Evolutionary conservation across 225 moss, liverwort and hornwort species (phyloP), one percentile per base, ranked within the genome.

Genomic region (Polytrichum commune): DNA sequence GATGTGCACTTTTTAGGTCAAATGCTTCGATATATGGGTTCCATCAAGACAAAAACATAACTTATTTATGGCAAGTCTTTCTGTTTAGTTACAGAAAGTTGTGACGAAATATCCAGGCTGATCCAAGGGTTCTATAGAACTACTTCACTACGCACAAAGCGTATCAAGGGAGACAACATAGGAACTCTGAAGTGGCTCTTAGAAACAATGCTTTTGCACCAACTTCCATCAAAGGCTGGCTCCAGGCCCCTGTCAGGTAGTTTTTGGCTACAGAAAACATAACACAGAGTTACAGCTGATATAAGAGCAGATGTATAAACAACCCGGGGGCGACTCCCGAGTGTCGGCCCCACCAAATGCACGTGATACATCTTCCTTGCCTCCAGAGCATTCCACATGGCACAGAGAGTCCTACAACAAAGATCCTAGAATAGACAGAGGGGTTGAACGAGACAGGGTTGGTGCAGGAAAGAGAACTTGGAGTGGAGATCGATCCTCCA

Each of bases 271-370:
- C 28, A 28, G 54, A 63, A 26, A 63, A 53, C 19, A 66, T 70
- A 55, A 3, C 70, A 56, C 20, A 33, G 27, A 33, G 28, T 69
- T 82, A 58, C 27, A 73, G 55, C 79, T 74, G 73, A 73, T 75
- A 64, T n/a, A 62, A 74, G 78, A 74, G 80, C 85, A 80, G 80
- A 88, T 88, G 88, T 78, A 75, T 76, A 88, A 82, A 60, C 70
- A 80, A 75, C 68, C 76, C 65, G 77, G 78, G 73, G 88, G 69
- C 64, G 78, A 64, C 20, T 78, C 73, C 68, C 73, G 78, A 78
- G 78, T 69, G 27, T 73, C 78, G 60, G 78, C 82, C 71, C 85
- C 82, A 67, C 76, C 74, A 23, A 80, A 67, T 80, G 66, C 66
- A 24, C 82, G 82, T 23, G 85, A 88, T 75, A 68, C 69, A n/a